Evolutionary conservation across 1,139 yeast species (phyloP).

Genomic region (Hyphopichia burtonii): DNA sequence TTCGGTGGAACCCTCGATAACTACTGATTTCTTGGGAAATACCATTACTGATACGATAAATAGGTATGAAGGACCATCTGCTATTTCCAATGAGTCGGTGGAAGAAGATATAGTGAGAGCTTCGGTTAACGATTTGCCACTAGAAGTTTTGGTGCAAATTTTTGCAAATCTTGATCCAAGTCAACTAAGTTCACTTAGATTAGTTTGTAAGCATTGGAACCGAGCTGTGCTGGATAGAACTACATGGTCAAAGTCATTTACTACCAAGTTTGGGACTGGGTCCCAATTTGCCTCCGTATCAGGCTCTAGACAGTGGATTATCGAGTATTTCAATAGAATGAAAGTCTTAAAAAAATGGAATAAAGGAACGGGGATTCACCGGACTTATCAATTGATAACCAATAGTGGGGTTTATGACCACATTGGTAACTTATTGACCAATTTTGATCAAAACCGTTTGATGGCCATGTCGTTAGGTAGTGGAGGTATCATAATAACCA

Average conservation of each 20-base stretch:
- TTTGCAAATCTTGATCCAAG: slow-evolving; percentile 57
- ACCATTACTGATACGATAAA: slow-evolving; percentile 8
- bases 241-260: slow-evolving; percentile 62
- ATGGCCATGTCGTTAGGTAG: slow-evolving; percentile 30
- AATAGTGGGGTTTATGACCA: slow-evolving; percentile 26
- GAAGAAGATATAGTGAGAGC: neutral
- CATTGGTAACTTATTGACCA: slow-evolving; percentile 22
- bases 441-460: slow-evolving; percentile 38
- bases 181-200: slow-evolving; percentile 47
- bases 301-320: slow-evolving; percentile 50
- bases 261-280: slow-evolving; percentile 40
- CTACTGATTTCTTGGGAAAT: slow-evolving; percentile 18
- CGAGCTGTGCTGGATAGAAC: slow-evolving; percentile 53
- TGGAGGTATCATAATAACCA: slow-evolving; percentile 40
- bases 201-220: slow-evolving; percentile 56
- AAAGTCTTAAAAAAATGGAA: slow-evolving; percentile 49
- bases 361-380: slow-evolving; percentile 38
- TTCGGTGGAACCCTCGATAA: neutral
- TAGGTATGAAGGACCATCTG: neutral
- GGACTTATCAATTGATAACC: slow-evolving; percentile 30
- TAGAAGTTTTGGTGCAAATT: slow-evolving; percentile 55
- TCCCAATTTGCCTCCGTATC: slow-evolving; percentile 56
- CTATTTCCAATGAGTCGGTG: neutral
- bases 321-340: slow-evolving; percentile 53
- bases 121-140: slow-evolving; percentile 46